Conservation (phyloP, 345 rosid genomes). For the Salix caprea region DNA sequence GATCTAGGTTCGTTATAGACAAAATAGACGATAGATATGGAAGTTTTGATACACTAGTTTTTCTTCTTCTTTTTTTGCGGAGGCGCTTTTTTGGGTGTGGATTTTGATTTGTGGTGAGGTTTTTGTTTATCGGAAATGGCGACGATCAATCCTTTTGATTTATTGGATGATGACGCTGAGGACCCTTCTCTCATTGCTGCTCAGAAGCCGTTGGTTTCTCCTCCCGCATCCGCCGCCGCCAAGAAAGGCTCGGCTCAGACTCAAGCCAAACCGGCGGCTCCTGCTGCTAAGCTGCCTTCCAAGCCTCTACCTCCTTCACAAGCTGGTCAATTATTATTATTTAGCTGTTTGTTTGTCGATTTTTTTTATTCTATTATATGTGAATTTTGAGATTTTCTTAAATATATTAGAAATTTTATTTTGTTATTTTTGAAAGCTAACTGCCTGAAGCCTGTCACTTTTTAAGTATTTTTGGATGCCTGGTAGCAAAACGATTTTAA, state of each 20-base stretch:
- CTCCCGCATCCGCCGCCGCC: constrained; percentile 4
- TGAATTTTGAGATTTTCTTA: background rate
- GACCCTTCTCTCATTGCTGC: constrained; percentile 23
- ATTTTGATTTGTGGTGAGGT: background rate
- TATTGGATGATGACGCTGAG: constrained; percentile 23
- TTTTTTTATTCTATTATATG: background rate
- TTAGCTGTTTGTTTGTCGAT: background rate
- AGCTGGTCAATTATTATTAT: constrained; percentile 12
- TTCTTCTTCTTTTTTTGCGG: background rate
- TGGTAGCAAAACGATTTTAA: no score
- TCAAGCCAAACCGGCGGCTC: constrained; percentile 4
- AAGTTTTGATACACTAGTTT: background rate
- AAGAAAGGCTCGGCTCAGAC: constrained; percentile 19
- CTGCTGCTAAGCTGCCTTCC: constrained; percentile 24
- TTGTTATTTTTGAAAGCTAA: background rate
- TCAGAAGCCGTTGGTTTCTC: constrained; percentile 1
- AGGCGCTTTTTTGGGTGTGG: background rate
- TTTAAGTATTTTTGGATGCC: no score
- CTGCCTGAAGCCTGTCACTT: no score
- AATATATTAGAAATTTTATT: background rate
- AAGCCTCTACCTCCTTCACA: constrained; percentile 29
- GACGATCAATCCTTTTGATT: constrained; percentile 23
- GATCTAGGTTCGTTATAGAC: background rate
- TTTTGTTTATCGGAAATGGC: constrained; percentile 16
- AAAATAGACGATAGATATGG: background rate